Evolutionary conservation across 2,329 filamentous ascomycete genomes (phyloP).

Genomic region (Emericellopsis cladophorae): DNA sequence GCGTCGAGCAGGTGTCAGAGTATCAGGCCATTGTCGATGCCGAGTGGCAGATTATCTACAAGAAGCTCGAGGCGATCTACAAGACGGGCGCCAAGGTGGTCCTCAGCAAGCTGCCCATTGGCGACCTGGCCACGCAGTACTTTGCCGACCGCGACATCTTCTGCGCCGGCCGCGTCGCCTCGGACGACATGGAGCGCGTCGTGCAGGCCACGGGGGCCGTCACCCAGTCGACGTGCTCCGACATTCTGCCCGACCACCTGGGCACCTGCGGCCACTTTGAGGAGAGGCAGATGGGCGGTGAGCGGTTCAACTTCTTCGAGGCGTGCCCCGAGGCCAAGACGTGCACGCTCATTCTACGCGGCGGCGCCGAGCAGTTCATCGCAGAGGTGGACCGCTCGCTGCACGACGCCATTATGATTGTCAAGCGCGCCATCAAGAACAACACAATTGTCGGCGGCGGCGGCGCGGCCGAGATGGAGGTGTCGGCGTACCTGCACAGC

Average conservation of each 20-base stretch:
- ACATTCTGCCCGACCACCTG: slow-evolving; percentile 80
- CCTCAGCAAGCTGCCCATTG: slow-evolving; percentile 91
- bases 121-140: slow-evolving; percentile 93
- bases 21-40: slow-evolving; percentile 99
- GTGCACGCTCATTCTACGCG: slow-evolving; percentile 88
- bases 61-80: slow-evolving; percentile 93
- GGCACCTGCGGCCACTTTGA: slow-evolving; percentile 86
- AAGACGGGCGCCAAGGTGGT: slow-evolving; percentile 95
- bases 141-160: slow-evolving; percentile 98
- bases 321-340: slow-evolving; percentile 93
- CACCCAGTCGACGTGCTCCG: slow-evolving; percentile 90
- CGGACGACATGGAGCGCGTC: slow-evolving; percentile 90
- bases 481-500: slow-evolving; percentile 83
- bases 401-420: slow-evolving; percentile 99
- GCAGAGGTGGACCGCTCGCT: slow-evolving; percentile 95
- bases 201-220: slow-evolving; percentile 89
- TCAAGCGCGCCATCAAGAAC: slow-evolving; percentile 95
- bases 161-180: slow-evolving; percentile 85
- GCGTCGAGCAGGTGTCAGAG: slow-evolving; percentile 95
- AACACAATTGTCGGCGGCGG: slow-evolving; percentile 89
- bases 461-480: slow-evolving; percentile 91
- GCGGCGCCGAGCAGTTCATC: slow-evolving; percentile 97
- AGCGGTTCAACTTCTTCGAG: slow-evolving; percentile 98
- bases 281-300: slow-evolving; percentile 91
- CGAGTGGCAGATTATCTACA: slow-evolving; percentile 99